A percentile compares a stretch with the other conserved stretches of the same genome.
phyloP scores from a whole-genome alignment of 352 stramenopile genomes.

The Aphanomyces invadans region DNA sequence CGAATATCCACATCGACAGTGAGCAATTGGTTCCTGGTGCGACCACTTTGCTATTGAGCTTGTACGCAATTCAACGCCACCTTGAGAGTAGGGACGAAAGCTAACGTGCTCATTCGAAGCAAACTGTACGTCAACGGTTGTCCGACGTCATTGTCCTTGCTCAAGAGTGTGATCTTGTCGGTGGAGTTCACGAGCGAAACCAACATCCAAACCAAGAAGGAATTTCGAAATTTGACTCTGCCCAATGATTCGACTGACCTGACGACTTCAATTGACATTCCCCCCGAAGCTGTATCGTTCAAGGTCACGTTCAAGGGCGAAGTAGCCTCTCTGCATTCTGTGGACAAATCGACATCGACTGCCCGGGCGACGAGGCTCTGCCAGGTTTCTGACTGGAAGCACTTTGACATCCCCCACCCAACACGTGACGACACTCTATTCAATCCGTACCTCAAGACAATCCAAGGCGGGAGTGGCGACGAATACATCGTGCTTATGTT shows the following conservation, averaged over 20 bases:
- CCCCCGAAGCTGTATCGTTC: conserved; percentile 20
- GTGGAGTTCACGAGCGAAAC: conserved; percentile 26
- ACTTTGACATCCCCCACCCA: conserved; percentile 36
- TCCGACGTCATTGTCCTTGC: conserved; percentile 1
- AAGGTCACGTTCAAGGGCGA: conserved; percentile 22
- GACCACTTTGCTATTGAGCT: conserved; percentile 30
- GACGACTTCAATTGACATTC: conserved; percentile 1
- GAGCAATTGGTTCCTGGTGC: conserved; percentile 46
- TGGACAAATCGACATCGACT: conserved; percentile 22
- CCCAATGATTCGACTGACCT: conserved; percentile 24
- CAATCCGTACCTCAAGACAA: conserved; percentile 22
- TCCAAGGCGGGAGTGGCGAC: background rate
- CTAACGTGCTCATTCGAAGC: background rate
- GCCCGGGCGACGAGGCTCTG: conserved; percentile 30
- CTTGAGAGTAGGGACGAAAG: background rate
- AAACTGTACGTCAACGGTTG: background rate
- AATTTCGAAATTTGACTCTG: conserved; percentile 27
- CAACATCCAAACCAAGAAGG: conserved; percentile 30
- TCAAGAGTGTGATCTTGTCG: conserved; percentile 29
- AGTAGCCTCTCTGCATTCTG: conserved; percentile 4
- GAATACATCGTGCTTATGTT: conserved; percentile 36
- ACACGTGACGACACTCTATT: conserved; percentile 36
- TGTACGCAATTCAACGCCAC: conserved; percentile 8
- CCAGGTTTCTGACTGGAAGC: conserved; percentile 29
- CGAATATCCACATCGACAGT: conserved; percentile 42